These are phyloP conservation scores for Cystoisospora suis DNA, from an alignment of 169 alveolate genomes.

Conservation along the genomic window DNA sequence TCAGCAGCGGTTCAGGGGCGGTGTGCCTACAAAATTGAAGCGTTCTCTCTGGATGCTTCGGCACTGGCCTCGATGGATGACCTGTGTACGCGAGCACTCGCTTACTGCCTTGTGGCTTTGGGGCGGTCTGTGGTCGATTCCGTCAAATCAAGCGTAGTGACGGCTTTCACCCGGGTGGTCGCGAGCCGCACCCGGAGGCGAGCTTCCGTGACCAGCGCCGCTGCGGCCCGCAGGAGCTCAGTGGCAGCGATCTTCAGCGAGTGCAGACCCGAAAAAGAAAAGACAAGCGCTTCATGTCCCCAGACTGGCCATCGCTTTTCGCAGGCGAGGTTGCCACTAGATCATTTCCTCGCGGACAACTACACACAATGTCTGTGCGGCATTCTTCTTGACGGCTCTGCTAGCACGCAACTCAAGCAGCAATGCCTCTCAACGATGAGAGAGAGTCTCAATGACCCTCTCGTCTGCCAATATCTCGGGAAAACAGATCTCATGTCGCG, in stretches of 20 bases:
- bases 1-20: conserved; percentile 31
- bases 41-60: background rate
- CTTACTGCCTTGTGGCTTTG: background rate
- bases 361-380: conserved; percentile 21
- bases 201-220: too few relatives aligned
- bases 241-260: background rate
- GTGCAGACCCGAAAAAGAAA: background rate
- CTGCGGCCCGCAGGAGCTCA: background rate
- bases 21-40: conserved; percentile 1
- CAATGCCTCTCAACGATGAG: conserved; percentile 5
- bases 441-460: background rate
- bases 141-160: background rate
- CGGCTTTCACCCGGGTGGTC: background rate
- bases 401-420: background rate
- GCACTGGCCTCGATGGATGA: background rate
- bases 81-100: background rate
- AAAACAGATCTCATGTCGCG: conserved; percentile 24
- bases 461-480: conserved; percentile 20
- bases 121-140: conserved; percentile 19
- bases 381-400: conserved; percentile 9
- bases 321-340: conserved; percentile 2
- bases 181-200: background rate
- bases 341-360: background rate
- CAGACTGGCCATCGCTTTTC: background rate
- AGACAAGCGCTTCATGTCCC: background rate